These are phyloP conservation scores for Tylopilus plumbeoviolaceoides DNA, from an alignment of 768 basidiomycete species.

Conservation along the genomic window DNA sequence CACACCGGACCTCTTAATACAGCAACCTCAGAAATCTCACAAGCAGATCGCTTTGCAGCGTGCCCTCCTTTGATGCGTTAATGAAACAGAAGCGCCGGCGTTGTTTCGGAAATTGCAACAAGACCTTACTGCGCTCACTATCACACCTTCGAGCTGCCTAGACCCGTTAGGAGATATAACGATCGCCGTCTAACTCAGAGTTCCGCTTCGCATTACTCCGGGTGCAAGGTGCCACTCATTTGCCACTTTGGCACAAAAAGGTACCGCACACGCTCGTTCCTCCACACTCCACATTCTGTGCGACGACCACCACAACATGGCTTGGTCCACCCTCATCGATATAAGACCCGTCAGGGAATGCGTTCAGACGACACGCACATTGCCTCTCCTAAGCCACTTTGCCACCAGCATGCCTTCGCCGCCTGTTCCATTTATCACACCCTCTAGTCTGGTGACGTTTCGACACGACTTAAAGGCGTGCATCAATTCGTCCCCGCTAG, in stretches of 20 bases:
- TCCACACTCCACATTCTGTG: slow-evolving; percentile 18
- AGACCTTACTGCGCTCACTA: slow-evolving; percentile 15
- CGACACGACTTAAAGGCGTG: slow-evolving; percentile 29
- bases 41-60: slow-evolving; percentile 12
- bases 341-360: slow-evolving; percentile 16
- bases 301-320: slow-evolving; percentile 16
- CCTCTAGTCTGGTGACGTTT: slow-evolving; percentile 26
- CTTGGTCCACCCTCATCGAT: slow-evolving; percentile 12
- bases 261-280: slow-evolving; percentile 6
- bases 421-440: slow-evolving; percentile 25
- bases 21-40: slow-evolving; percentile 1
- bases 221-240: slow-evolving; percentile 6
- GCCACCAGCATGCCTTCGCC: slow-evolving; percentile 24
- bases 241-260: slow-evolving; percentile 18
- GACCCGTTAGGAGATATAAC: slow-evolving; percentile 14
- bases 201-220: slow-evolving; percentile 9
- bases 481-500: slow-evolving; percentile 22
- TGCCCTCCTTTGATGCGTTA: slow-evolving; percentile 17
- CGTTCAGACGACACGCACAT: slow-evolving; percentile 12
- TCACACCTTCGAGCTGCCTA: slow-evolving; percentile 17
- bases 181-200: slow-evolving; percentile 8
- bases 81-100: slow-evolving; percentile 24
- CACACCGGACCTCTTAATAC: slow-evolving; percentile 10
- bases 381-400: slow-evolving; percentile 14
- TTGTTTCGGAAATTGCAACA: slow-evolving; percentile 26